A percentile compares a stretch with the other conserved stretches of the same genome.
Evolutionary conservation across 192 early-diverging fungal species (phyloP).

Genomic region (Podila horticola): DNA sequence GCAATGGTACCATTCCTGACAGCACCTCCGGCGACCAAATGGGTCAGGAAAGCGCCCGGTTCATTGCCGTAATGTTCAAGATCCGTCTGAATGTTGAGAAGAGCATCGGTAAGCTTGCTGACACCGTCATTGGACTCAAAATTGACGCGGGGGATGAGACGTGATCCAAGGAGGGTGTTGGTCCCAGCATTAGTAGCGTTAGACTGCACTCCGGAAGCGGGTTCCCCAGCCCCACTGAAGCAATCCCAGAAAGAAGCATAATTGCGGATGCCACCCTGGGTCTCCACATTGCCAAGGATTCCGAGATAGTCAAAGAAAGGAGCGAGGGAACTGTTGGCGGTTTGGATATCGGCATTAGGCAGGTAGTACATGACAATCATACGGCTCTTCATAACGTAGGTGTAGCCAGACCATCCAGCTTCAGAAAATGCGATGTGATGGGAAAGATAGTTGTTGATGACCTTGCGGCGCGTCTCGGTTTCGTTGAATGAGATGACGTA

Average conservation of each 20-base stretch:
- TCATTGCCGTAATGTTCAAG: slow-evolving; percentile 3
- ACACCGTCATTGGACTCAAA: slow-evolving; percentile 27
- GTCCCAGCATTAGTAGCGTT: slow-evolving; percentile 12
- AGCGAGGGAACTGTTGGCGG: background rate
- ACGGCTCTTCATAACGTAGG: background rate
- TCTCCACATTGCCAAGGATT: background rate
- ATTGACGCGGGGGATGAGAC: slow-evolving; percentile 39
- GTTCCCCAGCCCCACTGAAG: background rate
- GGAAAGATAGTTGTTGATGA: slow-evolving; percentile 8
- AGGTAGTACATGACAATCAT: slow-evolving; percentile 7
- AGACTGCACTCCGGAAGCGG: background rate
- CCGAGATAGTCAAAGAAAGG: slow-evolving; percentile 10
- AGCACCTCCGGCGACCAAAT: slow-evolving; percentile 35
- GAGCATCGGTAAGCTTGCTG: background rate
- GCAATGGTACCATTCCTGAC: slow-evolving; percentile 17
- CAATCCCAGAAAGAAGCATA: slow-evolving; percentile 18
- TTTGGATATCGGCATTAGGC: background rate
- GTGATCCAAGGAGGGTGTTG: slow-evolving; percentile 40
- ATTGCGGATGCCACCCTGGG: background rate
- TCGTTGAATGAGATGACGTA: slow-evolving; percentile 1
- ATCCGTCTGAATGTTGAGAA: slow-evolving; percentile 25
- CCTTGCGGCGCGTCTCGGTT: slow-evolving; percentile 8
- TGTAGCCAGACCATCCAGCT: slow-evolving; percentile 25
- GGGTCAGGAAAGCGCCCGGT: slow-evolving; percentile 5
- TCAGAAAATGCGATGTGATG: slow-evolving; percentile 16